Evolutionary conservation across 2,329 filamentous ascomycete genomes (phyloP).

Genomic region (Penicillium sp.): DNA sequence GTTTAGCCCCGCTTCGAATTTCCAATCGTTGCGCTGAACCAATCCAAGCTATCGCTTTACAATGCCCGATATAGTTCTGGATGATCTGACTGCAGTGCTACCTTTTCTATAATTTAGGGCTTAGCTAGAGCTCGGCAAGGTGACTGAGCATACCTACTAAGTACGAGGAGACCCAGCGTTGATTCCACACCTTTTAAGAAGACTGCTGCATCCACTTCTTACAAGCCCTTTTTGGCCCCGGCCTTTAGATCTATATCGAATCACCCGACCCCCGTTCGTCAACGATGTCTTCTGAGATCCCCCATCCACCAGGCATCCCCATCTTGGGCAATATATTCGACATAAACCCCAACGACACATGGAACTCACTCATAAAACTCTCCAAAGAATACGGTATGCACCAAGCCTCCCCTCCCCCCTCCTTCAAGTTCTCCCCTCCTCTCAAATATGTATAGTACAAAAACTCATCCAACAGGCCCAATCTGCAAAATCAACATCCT

Average conservation of each 20-base stretch:
- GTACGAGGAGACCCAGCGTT: too few species aligned
- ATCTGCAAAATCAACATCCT: constrained; percentile 63
- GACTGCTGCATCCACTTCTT: not conserved
- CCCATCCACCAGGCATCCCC: constrained; percentile 55
- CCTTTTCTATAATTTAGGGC: too few species aligned
- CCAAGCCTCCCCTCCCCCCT: too few species aligned
- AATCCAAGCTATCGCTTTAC: not conserved
- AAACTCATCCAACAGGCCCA: constrained; percentile 51
- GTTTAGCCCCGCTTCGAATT: not conserved
- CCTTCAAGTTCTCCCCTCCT: constrained; percentile 12
- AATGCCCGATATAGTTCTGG: not conserved
- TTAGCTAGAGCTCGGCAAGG: not conserved
- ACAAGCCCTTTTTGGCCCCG: not conserved
- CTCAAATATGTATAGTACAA: not conserved
- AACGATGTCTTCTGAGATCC: constrained; percentile 39
- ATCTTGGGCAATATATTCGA: constrained; percentile 59
- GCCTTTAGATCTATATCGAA: not conserved
- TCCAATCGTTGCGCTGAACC: not conserved
- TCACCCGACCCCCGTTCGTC: too few species aligned
- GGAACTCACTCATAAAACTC: constrained; percentile 55
- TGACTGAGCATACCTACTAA: too few species aligned
- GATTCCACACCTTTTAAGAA: not conserved
- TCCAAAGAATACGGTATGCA: constrained; percentile 54
- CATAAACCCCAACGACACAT: constrained; percentile 54
- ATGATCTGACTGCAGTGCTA: not conserved